Evolutionary conservation across 1,284 basidiomycete genomes (phyloP).

Genomic region (Moesziomyces antarcticus): DNA sequence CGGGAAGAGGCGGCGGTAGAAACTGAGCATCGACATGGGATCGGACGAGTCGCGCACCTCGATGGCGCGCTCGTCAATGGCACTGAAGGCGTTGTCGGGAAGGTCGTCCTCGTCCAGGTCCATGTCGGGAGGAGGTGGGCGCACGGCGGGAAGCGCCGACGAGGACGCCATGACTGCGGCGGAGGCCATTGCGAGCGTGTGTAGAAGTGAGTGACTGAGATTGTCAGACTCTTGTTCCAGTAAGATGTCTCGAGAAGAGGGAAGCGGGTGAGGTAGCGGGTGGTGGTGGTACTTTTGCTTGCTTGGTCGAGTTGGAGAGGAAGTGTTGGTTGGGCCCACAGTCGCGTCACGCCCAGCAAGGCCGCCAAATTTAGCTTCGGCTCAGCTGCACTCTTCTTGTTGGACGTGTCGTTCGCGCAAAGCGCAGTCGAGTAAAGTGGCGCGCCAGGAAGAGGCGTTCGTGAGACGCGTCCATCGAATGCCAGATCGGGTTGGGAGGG

Average conservation of each 20-base stretch:
- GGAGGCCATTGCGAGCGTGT: slow-evolving; percentile 38
- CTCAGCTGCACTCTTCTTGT: no score
- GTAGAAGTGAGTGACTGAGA: no score
- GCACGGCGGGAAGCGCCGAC: slow-evolving; percentile 39
- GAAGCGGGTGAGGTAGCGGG: not conserved
- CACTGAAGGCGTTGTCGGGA: slow-evolving; percentile 46
- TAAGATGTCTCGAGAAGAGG: no score
- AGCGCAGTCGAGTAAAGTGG: slow-evolving; percentile 31
- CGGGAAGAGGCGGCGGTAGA: slow-evolving; percentile 91
- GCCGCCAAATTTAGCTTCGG: no score
- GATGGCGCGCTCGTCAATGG: slow-evolving; percentile 61
- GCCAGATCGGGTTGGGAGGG: slow-evolving; percentile 2
- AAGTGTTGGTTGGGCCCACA: not conserved
- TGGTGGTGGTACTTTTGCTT: not conserved
- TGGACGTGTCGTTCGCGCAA: not conserved
- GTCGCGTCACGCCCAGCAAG: not conserved
- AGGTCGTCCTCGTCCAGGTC: slow-evolving; percentile 50
- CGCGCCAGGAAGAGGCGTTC: slow-evolving; percentile 3
- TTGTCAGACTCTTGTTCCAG: no score
- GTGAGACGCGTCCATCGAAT: slow-evolving; percentile 30
- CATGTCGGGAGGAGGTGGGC: slow-evolving; percentile 57
- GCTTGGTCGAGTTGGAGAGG: not conserved
- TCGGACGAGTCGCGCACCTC: slow-evolving; percentile 70
- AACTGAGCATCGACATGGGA: slow-evolving; percentile 81
- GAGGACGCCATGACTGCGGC: slow-evolving; percentile 40